These are phyloP conservation scores for Fusarium tjaetaba DNA, from an alignment of 2,329 filamentous ascomycete genomes.

Conservation along the genomic window DNA sequence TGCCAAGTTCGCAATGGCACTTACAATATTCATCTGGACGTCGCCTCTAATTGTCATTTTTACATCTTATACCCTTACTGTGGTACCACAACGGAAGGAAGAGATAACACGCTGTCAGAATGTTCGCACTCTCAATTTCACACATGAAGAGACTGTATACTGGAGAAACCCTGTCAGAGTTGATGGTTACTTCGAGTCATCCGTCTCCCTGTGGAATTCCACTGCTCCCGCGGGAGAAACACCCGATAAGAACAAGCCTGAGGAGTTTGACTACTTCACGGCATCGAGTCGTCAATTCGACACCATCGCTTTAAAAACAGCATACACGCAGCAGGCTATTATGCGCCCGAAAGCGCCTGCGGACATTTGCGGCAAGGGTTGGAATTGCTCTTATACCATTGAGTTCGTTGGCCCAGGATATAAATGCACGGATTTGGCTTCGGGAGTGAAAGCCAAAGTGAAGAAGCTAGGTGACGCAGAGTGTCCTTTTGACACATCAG, in stretches of 20 bases:
- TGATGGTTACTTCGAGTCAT: slow-evolving; percentile 24
- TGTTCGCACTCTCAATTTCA: slow-evolving; percentile 41
- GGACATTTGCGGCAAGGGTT: slow-evolving; percentile 38
- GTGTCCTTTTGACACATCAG: slow-evolving; percentile 36
- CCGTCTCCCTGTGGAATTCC: slow-evolving; percentile 36
- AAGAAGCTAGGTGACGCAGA: slow-evolving; percentile 26
- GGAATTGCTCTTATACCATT: slow-evolving; percentile 40
- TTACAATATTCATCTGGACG: slow-evolving; percentile 42
- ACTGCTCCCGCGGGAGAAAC: background rate
- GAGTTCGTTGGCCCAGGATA: slow-evolving; percentile 40
- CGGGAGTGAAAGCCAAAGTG: slow-evolving; percentile 13
- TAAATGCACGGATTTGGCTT: slow-evolving; percentile 30
- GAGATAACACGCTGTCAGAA: slow-evolving; percentile 31
- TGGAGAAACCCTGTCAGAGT: slow-evolving; percentile 24
- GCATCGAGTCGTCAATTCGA: slow-evolving; percentile 30
- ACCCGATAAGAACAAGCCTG: slow-evolving; percentile 3
- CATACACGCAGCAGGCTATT: slow-evolving; percentile 32
- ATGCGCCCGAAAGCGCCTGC: slow-evolving; percentile 22
- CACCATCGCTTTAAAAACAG: slow-evolving; percentile 30
- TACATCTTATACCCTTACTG: slow-evolving; percentile 39
- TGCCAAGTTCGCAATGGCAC: slow-evolving; percentile 40
- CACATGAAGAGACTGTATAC: slow-evolving; percentile 29
- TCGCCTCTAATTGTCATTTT: slow-evolving; percentile 43
- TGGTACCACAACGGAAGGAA: slow-evolving; percentile 12
- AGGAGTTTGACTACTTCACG: slow-evolving; percentile 41